Conservation (phyloP, 495 filamentous ascomycete genomes). For the Letharia lupina region DNA sequence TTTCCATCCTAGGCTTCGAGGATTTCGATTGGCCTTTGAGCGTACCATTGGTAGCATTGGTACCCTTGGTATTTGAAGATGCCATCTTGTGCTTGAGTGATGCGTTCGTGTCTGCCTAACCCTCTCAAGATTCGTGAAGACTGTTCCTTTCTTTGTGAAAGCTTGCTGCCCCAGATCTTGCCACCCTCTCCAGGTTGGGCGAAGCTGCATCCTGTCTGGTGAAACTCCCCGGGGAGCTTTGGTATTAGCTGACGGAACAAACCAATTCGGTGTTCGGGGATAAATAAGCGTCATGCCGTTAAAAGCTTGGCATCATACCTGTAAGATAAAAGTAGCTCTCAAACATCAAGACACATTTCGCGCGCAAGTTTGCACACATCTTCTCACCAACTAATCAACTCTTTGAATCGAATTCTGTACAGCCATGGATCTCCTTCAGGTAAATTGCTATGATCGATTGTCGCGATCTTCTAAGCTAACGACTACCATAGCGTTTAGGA, state of each 20-base stretch:
- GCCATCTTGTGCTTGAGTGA: conserved; percentile 9
- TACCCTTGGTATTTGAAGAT: conserved; percentile 7
- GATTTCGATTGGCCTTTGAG: conserved; percentile 6
- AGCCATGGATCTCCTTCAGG: conserved; percentile 22
- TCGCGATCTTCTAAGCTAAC: background rate
- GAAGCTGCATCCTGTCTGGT: background rate
- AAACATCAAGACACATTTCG: conserved; percentile 1
- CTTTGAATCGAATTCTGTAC: background rate
- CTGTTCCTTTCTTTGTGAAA: background rate
- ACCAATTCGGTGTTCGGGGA: background rate
- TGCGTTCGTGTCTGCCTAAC: background rate
- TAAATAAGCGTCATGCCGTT: background rate
- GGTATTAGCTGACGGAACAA: background rate
- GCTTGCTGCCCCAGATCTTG: background rate
- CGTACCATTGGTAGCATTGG: conserved; percentile 12
- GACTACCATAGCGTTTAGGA: conserved; percentile 61
- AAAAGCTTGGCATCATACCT: background rate
- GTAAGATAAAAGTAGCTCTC: background rate
- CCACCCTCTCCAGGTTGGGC: background rate
- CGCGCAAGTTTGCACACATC: background rate
- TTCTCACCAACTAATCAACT: background rate
- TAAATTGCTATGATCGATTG: background rate
- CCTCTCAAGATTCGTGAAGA: background rate
- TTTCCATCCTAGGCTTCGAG: conserved; percentile 15
- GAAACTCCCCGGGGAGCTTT: background rate